Conservation (phyloP, 371 early-diverging fungal genomes). For the Capillidium rhysosporum region DNA sequence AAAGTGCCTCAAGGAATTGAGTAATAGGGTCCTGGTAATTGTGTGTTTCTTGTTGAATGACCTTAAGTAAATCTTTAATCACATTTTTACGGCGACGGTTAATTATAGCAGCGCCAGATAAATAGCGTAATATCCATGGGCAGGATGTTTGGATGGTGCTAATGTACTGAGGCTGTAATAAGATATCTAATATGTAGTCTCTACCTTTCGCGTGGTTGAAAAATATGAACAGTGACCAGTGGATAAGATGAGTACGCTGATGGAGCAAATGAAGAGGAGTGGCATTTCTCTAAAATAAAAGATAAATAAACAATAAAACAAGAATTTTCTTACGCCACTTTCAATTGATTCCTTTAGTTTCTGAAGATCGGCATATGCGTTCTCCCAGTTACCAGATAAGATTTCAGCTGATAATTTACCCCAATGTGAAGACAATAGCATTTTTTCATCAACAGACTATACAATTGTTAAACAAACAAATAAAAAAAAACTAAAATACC, state of each 20-base stretch:
- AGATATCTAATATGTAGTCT: constrained; percentile 78
- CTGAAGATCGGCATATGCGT: constrained; percentile 68
- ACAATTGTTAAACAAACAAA: neutral
- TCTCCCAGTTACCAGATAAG: constrained; percentile 79
- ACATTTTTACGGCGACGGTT: constrained; percentile 71
- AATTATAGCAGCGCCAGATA: constrained; percentile 73
- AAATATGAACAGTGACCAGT: constrained; percentile 91
- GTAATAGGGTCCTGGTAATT: constrained; percentile 75
- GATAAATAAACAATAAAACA: neutral
- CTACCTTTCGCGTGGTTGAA: constrained; percentile 92
- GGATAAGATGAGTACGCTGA: constrained; percentile 81
- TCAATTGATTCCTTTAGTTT: constrained; percentile 74
- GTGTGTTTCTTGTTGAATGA: constrained; percentile 67
- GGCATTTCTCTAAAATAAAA: constrained; percentile 21
- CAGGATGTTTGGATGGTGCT: constrained; percentile 89
- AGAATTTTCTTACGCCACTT: constrained; percentile 22
- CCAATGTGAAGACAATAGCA: constrained; percentile 72
- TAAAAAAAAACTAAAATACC: constrained; percentile 21
- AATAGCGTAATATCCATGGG: constrained; percentile 88
- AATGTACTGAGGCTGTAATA: constrained; percentile 77
- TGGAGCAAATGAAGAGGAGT: constrained; percentile 71
- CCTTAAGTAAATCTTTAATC: constrained; percentile 76
- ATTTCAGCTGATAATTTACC: constrained; percentile 94
- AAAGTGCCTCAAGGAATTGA: constrained; percentile 74
- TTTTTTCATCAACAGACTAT: constrained; percentile 63